Evolutionary conservation across 805 yeast species (phyloP).

Genomic region (Myxozyma nipponensis): DNA sequence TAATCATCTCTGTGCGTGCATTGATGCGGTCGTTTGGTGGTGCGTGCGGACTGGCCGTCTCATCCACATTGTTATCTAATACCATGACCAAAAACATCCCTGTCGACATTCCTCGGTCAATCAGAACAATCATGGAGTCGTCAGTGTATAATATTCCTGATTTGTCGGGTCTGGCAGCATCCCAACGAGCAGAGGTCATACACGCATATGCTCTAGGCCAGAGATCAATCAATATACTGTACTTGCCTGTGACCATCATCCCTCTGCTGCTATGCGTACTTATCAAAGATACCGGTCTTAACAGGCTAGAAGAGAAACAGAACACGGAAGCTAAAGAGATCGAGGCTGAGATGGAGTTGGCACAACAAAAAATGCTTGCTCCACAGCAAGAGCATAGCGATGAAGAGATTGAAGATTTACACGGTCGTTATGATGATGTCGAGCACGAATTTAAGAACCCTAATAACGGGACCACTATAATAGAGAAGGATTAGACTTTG

Average conservation of each 20-base stretch:
- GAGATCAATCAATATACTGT: slow-evolving; percentile 21
- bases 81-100: slow-evolving; percentile 16
- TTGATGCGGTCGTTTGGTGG: slow-evolving; percentile 59
- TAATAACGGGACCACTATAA: too few relatives aligned
- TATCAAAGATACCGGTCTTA: slow-evolving; percentile 23
- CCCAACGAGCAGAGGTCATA: slow-evolving; percentile 10
- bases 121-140: slow-evolving; percentile 4
- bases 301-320: slow-evolving; percentile 6
- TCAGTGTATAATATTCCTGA: slow-evolving; percentile 23
- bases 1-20: slow-evolving; percentile 55
- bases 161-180: slow-evolving; percentile 5
- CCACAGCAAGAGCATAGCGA: background rate
- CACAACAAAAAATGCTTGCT: background rate
- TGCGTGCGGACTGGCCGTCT: slow-evolving; percentile 54
- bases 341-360: background rate
- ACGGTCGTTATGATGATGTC: too few relatives aligned
- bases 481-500: too few relatives aligned
- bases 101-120: slow-evolving; percentile 6
- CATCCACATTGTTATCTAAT: slow-evolving; percentile 30
- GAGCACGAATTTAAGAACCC: too few relatives aligned
- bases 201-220: slow-evolving; percentile 25
- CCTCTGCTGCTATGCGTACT: slow-evolving; percentile 18
- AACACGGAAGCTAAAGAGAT: background rate
- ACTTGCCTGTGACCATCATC: slow-evolving; percentile 15
- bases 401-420: background rate